Base-by-base conservation (phyloP, 2,329 filamentous ascomycete genomes). In the Penicillium sp. region DNA sequence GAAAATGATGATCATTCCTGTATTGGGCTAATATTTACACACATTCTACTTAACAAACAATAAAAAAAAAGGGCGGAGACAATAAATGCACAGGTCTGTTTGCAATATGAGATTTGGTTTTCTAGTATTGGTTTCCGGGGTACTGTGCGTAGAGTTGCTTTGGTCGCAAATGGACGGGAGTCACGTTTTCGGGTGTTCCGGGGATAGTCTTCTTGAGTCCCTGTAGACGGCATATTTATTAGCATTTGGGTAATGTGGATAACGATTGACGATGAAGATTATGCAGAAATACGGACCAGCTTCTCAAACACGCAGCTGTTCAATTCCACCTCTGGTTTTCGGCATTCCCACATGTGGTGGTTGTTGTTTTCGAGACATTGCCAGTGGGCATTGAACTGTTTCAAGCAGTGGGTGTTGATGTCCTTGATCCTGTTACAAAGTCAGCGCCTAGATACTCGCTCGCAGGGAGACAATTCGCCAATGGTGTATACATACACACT, bases 231-330 rank as follows among this genome's bases (percentile, higher is more conserved):
- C 8, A 28, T 23, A 57, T 52, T 12, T 56, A 33, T 50, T 20
- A 42, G 16, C 24, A 45, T 21, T 20, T 6, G n/a, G 12, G 21
- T 6, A 20, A 46, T 23, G 8, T 14, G 12, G 16, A 35, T 35
- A 16, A 35, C 30, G 8, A 35, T 4, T 16, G 28, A 30, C 4
- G 40, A 54, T 28, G 38, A 21, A 11, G n/a, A 11, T 52, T 7
- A 38, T 16, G 33, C 24, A n/a, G 20, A 45, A 26, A 3, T 23
- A 81, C 89, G 61, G 81, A 99, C 94, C 79, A 99, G 77, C 74
- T 97, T 97, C 64, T 97, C 88, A 71, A 89, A 97, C 49, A 97
- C 92, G 76, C 94, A 99, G 78, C 87, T 88, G 82, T 97, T 99
- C 68, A 99, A 80, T 71, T 87, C 87, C 84, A 90, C 87, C 81